Evolutionary conservation across 2,329 filamentous ascomycete species (phyloP), one percentile per base, ranked within the genome.

Genomic region (Colletotrichum abscissum): DNA sequence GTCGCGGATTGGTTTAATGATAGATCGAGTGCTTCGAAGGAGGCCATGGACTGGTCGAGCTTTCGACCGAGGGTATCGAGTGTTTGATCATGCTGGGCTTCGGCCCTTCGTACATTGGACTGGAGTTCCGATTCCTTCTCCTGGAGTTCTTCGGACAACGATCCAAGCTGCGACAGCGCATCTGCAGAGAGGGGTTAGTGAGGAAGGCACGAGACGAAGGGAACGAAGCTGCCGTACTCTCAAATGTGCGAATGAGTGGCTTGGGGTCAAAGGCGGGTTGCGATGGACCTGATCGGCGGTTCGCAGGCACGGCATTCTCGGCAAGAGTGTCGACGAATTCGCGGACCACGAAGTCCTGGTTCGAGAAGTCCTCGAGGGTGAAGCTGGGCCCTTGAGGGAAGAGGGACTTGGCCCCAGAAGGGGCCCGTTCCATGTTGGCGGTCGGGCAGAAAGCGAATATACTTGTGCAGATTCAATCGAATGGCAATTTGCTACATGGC

Each of bases 271-370:
- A 99, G 5, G 88, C 84, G 74, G 88, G 88, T 80, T 86, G 88
- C 74, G 86, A 87, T 75, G 90, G 88, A 8, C 90, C 92, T 16
- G 95, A 98, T 73, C 94, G 93, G 67, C 97, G 94, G 79, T 92
- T 94, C 26, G 89, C 87, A n/a, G 94, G 92, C 46, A 95, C 90
- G 26, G 95, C 94, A 77, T 88, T 93, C 75, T 98, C 95, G 63
- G 96, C 97, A 71, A 99, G 91, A 64, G 92, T 91, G 82, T 99
- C 97, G 78, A 99, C 92, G 81, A 99, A 99, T 85, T 99, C 97
- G 80, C 97, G 95, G 76, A 98, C 96, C 75, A 98, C 98, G 80
- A 98, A 99, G 84, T 98, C 97, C 79, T 94, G 94, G 81, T 88
- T 94, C 70, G 94, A 94, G 83, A 95, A 95, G 84, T 95, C 95